Percentiles rank a stretch among this genome's conserved stretches.
phyloP scores from a whole-genome alignment of 148 eudicot genomes.

The Arbutus unedo region DNA sequence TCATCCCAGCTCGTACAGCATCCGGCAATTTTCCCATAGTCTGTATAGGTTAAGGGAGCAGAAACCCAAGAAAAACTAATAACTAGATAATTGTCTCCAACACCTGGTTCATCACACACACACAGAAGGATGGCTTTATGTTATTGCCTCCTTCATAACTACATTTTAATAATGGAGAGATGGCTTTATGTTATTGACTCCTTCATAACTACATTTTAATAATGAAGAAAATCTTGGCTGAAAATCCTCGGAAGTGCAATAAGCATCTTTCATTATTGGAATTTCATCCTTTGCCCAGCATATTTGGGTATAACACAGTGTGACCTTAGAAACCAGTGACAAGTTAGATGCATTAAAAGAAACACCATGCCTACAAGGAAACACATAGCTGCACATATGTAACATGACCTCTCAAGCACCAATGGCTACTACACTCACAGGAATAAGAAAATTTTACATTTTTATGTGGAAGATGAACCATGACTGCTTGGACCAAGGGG shows the following conservation, averaged over 20 bases:
- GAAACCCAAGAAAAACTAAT: not conserved
- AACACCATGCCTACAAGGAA: slow-evolving; percentile 10
- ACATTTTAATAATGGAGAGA: not conserved
- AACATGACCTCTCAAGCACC: slow-evolving; percentile 51
- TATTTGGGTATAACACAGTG: slow-evolving; percentile 19
- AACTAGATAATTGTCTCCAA: not conserved
- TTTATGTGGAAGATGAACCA: slow-evolving; percentile 43
- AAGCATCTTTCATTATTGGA: slow-evolving; percentile 20
- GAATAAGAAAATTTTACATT: slow-evolving; percentile 11
- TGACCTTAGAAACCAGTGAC: slow-evolving; percentile 20
- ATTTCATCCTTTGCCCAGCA: slow-evolving; percentile 20
- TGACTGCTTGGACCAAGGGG: slow-evolving; percentile 39
- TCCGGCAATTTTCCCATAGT: not conserved
- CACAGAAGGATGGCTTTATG: not conserved
- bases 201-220: not conserved
- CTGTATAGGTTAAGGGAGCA: not conserved
- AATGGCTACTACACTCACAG: slow-evolving; percentile 19
- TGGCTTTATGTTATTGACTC: too few relatives aligned
- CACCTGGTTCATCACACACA: not conserved
- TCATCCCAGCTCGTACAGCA: not conserved
- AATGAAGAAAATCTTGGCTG: not conserved
- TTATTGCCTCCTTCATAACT: not conserved
- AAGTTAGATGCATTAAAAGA: slow-evolving; percentile 20
- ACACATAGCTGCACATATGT: slow-evolving; percentile 13
- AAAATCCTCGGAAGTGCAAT: not conserved